Percentiles rank a stretch among this genome's conserved stretches.
Evolutionary conservation across 1,139 yeast species (phyloP).

Genomic region (Eremothecium cymbalariae): DNA sequence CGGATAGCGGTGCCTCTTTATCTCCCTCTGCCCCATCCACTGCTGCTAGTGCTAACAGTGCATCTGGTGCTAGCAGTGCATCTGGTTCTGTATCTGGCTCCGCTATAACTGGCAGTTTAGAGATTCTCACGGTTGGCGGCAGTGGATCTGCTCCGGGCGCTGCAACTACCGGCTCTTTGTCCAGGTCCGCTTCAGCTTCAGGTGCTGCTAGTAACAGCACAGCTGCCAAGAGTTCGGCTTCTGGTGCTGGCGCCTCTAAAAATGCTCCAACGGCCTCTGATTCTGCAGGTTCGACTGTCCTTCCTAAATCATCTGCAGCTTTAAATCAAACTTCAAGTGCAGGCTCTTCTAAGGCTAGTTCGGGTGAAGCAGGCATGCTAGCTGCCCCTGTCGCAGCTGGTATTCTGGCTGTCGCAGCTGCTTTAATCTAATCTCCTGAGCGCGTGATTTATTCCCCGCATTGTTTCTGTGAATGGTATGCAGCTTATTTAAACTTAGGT

Average conservation of each 20-base stretch:
- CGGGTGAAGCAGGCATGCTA: slow-evolving; percentile 13
- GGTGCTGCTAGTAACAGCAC: slow-evolving; percentile 11
- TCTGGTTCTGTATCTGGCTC: slow-evolving; percentile 1
- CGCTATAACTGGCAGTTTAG: not conserved
- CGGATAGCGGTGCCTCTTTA: slow-evolving; percentile 1
- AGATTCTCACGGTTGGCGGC: not conserved
- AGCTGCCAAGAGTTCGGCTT: not conserved
- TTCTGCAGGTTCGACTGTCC: slow-evolving; percentile 11
- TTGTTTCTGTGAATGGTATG: too few relatives aligned
- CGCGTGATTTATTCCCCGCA: too few relatives aligned
- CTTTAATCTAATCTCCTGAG: slow-evolving; percentile 13
- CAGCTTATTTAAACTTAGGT: too few relatives aligned
- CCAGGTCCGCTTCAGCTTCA: slow-evolving; percentile 9
- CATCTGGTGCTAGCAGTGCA: slow-evolving; percentile 3
- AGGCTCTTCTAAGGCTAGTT: slow-evolving; percentile 8
- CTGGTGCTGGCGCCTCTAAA: slow-evolving; percentile 5
- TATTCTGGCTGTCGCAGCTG: slow-evolving; percentile 12
- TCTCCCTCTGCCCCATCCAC: slow-evolving; percentile 4
- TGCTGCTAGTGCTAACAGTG: slow-evolving; percentile 6
- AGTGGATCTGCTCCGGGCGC: too few relatives aligned
- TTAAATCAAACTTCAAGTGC: slow-evolving; percentile 5
- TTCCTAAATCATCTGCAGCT: slow-evolving; percentile 4
- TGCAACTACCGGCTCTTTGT: too few relatives aligned
- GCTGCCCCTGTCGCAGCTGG: slow-evolving; percentile 14
- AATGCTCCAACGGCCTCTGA: slow-evolving; percentile 7